phyloP scores from a whole-genome alignment of 2,329 filamentous ascomycete genomes.

The Kalmusia sp. region DNA sequence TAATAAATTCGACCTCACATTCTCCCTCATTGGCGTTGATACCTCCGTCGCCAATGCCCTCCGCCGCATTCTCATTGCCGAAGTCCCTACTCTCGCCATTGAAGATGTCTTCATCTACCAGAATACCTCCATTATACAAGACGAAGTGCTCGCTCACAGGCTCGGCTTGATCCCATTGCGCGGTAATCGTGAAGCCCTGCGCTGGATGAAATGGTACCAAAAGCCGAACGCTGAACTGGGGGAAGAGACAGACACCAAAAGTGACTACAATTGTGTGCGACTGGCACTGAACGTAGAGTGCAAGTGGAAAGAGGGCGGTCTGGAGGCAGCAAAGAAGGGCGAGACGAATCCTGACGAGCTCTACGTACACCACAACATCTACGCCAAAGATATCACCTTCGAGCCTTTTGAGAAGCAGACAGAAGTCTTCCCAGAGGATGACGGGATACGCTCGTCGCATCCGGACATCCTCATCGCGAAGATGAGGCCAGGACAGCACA shows the following conservation, averaged over 20 bases:
- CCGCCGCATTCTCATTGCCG: slow-evolving; percentile 91
- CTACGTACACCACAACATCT: slow-evolving; percentile 79
- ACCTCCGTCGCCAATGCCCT: slow-evolving; percentile 96
- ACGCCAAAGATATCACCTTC: slow-evolving; percentile 69
- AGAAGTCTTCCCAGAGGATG: slow-evolving; percentile 52
- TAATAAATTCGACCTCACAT: slow-evolving; percentile 69
- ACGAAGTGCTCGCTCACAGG: slow-evolving; percentile 91
- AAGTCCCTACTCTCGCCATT: slow-evolving; percentile 93
- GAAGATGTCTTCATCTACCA: slow-evolving; percentile 93
- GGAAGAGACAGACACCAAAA: slow-evolving; percentile 49
- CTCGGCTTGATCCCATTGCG: slow-evolving; percentile 90
- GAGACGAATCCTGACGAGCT: slow-evolving; percentile 84
- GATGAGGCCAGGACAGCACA: slow-evolving; percentile 86
- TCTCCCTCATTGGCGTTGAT: slow-evolving; percentile 91
- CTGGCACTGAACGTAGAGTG: slow-evolving; percentile 81
- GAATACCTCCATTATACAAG: slow-evolving; percentile 97
- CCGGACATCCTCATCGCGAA: slow-evolving; percentile 95
- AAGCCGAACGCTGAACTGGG: slow-evolving; percentile 65
- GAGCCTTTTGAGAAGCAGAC: slow-evolving; percentile 70
- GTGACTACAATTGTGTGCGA: slow-evolving; percentile 86
- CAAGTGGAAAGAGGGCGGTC: slow-evolving; percentile 72
- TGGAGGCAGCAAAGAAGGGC: slow-evolving; percentile 64
- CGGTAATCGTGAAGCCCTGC: slow-evolving; percentile 77
- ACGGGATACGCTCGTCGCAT: slow-evolving; percentile 78
- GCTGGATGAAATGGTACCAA: slow-evolving; percentile 82